Evolutionary conservation across 139 green algal genomes (phyloP).

Genomic region (Chlorokybus atmophyticus): DNA sequence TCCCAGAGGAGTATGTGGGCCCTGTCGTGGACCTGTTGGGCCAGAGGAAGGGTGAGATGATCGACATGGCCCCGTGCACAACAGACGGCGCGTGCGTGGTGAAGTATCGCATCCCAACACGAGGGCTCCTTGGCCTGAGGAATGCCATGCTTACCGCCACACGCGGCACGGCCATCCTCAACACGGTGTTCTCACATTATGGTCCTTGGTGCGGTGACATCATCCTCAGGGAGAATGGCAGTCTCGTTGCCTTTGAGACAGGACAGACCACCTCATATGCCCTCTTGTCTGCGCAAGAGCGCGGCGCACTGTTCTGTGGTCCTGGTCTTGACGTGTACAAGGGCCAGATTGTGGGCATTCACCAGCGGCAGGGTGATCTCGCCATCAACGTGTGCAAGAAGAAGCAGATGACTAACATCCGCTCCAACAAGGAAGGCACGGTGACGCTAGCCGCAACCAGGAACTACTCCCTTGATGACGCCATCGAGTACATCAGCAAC

Average conservation of each 20-base stretch:
- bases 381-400: slow-evolving; percentile 94
- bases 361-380: slow-evolving; percentile 84
- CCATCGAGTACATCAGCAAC: slow-evolving; percentile 87
- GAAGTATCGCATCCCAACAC: slow-evolving; percentile 81
- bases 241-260: slow-evolving; percentile 72
- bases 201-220: slow-evolving; percentile 60
- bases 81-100: slow-evolving; percentile 23
- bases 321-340: slow-evolving; percentile 84
- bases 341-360: slow-evolving; percentile 86
- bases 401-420: slow-evolving; percentile 80
- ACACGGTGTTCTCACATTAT: slow-evolving; percentile 77
- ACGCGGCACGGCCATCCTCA: slow-evolving; percentile 83
- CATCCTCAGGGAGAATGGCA: slow-evolving; percentile 74
- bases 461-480: slow-evolving; percentile 83
- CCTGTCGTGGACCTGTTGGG: slow-evolving; percentile 81
- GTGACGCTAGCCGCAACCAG: slow-evolving; percentile 41
- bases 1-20: slow-evolving; percentile 59
- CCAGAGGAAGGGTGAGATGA: slow-evolving; percentile 79
- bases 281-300: slow-evolving; percentile 71
- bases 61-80: slow-evolving; percentile 52
- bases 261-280: slow-evolving; percentile 76
- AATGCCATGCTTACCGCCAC: slow-evolving; percentile 93
- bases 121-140: slow-evolving; percentile 79
- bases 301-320: slow-evolving; percentile 72
- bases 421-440: slow-evolving; percentile 42